A percentile compares a stretch with the other conserved stretches of the same genome.
phyloP scores from a whole-genome alignment of 345 rosid genomes.

The Aethionema arabicum region DNA sequence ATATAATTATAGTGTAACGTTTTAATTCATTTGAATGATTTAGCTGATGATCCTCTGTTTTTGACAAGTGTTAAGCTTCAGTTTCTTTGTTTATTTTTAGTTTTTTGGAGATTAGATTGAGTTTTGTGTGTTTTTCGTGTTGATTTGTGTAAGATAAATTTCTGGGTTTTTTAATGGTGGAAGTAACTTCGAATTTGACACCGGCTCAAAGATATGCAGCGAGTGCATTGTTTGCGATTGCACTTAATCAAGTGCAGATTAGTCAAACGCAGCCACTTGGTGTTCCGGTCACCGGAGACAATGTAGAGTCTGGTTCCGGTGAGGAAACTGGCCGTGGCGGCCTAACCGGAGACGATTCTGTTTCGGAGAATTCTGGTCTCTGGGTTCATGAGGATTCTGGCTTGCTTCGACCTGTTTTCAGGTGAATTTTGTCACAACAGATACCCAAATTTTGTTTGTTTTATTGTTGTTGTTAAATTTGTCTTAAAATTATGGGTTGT shows the following conservation, averaged over 20 bases:
- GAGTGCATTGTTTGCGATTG: constrained; percentile 70
- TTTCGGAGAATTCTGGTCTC: constrained; percentile 60
- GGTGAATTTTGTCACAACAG: constrained; percentile 34
- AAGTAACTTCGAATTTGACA: constrained; percentile 51
- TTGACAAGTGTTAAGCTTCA: constrained; percentile 23
- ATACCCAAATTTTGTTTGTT: background rate
- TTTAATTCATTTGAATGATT: background rate
- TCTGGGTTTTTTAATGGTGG: constrained; percentile 19
- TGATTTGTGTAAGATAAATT: background rate
- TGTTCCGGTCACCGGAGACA: constrained; percentile 26
- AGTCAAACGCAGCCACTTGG: constrained; percentile 65
- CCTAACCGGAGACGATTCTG: constrained; percentile 46
- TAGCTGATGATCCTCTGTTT: background rate
- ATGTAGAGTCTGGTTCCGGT: constrained; percentile 18
- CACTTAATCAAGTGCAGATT: constrained; percentile 35
- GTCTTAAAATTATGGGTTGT: too few species aligned
- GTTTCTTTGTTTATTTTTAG: background rate
- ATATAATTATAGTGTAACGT: constrained; percentile 29
- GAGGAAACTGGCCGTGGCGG: constrained; percentile 49
- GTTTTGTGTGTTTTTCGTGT: background rate
- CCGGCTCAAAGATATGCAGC: constrained; percentile 77
- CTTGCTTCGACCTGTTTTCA: constrained; percentile 83
- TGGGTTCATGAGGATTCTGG: constrained; percentile 79
- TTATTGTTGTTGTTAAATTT: too few species aligned
- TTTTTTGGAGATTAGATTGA: background rate